Evolutionary conservation across 1,284 basidiomycete species (phyloP), one percentile per base, ranked within the genome.

Genomic region (Ustilago tritici): DNA sequence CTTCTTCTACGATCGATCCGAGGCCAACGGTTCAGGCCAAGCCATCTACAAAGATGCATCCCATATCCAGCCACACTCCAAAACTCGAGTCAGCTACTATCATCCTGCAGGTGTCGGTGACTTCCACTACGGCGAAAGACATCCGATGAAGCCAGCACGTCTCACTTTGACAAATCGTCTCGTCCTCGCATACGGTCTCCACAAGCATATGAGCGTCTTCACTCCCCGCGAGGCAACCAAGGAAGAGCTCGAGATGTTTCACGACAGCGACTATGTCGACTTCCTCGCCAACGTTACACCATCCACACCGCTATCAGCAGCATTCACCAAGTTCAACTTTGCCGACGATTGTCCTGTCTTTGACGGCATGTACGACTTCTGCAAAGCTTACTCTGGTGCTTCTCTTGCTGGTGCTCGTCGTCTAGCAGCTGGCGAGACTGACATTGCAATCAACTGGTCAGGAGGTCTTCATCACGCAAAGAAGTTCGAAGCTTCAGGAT

Each of bases 111-210:
- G 93, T 61, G 94, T 98, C 3, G 97, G 97, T 2, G 92, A 94
- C 80, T 94, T 95, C 86, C 82, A 84, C 75, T 84, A 84, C 31
- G 85, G 95, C 93, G 95, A 98, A 90, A 90, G 93, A 53, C 96
- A 99, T 88, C 97, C 96, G 3, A 99, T 99, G 96, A 97, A 98
- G 85, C 96, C 96, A 1, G 95, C 98, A 76, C 90, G 97, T 15
- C 88, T 99, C 11, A 95, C 95, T 3, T 87, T 99, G 56, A 98
- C 96, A 8, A 99, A 99, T 82, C 92, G 95, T 6, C 90, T 99
- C 52, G 96, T 99, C 6, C 91, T 97, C 85, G 96, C 95, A 0
- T 99, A 99, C 83, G 96, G 95, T 3, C 88, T 99, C 19, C 95
- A 99, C 88, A 93, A 97, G 83, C 92, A 95, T 82, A 98, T 99